A percentile compares a stretch with the other conserved stretches of the same genome.
Conservation (phyloP, 768 basidiomycete species). For the Kwoniella heveanensis region DNA sequence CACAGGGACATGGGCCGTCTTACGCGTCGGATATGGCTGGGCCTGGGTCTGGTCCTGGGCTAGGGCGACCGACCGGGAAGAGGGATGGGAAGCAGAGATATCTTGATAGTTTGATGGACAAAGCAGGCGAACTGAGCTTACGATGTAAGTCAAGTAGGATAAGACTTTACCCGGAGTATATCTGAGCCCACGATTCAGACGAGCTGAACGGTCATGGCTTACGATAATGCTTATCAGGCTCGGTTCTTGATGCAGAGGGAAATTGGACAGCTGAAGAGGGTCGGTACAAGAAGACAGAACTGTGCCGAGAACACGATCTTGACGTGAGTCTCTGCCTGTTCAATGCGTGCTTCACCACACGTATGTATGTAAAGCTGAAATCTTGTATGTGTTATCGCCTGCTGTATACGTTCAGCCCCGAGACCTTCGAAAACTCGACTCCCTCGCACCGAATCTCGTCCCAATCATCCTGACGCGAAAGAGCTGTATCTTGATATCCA, state of each 20-base stretch:
- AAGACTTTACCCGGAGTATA: no score
- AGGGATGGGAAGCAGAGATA: constrained; percentile 47
- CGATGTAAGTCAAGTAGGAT: constrained; percentile 67
- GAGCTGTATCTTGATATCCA: constrained; percentile 87
- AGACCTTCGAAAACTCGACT: constrained; percentile 96
- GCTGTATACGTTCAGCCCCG: no score
- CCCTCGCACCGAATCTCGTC: constrained; percentile 86
- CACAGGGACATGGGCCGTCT: neutral
- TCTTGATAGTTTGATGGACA: constrained; percentile 55
- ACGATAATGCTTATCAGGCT: constrained; percentile 61
- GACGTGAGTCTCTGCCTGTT: constrained; percentile 87
- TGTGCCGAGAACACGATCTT: constrained; percentile 81
- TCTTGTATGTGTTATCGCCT: no score
- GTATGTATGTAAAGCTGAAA: no score
- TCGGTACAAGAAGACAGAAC: constrained; percentile 79
- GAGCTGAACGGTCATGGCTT: neutral
- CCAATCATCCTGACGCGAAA: constrained; percentile 88
- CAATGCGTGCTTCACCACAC: no score
- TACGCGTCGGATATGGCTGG: constrained; percentile 20
- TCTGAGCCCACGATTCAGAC: no score
- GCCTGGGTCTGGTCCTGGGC: no score
- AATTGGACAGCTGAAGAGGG: constrained; percentile 54
- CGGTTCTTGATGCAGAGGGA: constrained; percentile 83
- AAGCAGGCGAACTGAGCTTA: constrained; percentile 85
- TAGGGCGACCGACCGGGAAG: no score